phyloP scores from a whole-genome alignment of 805 yeast species.

The Saturnispora silvae region DNA sequence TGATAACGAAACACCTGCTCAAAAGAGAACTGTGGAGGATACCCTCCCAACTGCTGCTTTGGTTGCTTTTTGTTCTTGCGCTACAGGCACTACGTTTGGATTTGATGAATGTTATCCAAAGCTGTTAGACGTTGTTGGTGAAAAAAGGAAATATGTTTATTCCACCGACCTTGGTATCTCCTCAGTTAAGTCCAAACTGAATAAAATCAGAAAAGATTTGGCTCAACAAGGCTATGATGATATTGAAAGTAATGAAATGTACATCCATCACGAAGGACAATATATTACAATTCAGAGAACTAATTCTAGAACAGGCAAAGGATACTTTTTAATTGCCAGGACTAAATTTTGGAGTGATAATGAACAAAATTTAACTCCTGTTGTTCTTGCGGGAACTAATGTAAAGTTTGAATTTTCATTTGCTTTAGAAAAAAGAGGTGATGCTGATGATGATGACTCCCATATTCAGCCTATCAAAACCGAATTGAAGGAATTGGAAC shows the following conservation, averaged over 20 bases:
- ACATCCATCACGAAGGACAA: slow-evolving; percentile 89
- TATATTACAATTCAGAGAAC: slow-evolving; percentile 83
- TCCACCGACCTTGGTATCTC: slow-evolving; percentile 77
- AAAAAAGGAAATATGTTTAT: slow-evolving; percentile 50
- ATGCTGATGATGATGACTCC: slow-evolving; percentile 2
- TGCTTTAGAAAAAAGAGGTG: slow-evolving; percentile 32
- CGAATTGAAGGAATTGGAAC: slow-evolving; percentile 39
- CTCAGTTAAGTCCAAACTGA: slow-evolving; percentile 50
- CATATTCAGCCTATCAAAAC: slow-evolving; percentile 57
- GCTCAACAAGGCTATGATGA: slow-evolving; percentile 50
- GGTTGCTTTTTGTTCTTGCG: slow-evolving; percentile 86
- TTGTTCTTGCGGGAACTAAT: slow-evolving; percentile 47
- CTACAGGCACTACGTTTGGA: slow-evolving; percentile 90
- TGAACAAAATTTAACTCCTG: slow-evolving; percentile 48
- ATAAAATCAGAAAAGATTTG: slow-evolving; percentile 45
- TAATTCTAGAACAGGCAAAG: slow-evolving; percentile 75
- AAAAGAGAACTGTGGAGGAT: slow-evolving; percentile 87
- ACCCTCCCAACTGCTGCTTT: slow-evolving; percentile 92
- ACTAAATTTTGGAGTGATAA: slow-evolving; percentile 52
- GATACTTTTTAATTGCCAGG: slow-evolving; percentile 82
- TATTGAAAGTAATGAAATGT: slow-evolving; percentile 64
- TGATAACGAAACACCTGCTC: slow-evolving; percentile 83
- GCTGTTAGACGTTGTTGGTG: slow-evolving; percentile 70
- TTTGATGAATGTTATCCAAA: slow-evolving; percentile 87
- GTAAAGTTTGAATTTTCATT: slow-evolving; percentile 51